Percentiles rank a stretch among this genome's conserved stretches.
Conservation (phyloP, 768 basidiomycete species). For the Termitomyces sp. region DNA sequence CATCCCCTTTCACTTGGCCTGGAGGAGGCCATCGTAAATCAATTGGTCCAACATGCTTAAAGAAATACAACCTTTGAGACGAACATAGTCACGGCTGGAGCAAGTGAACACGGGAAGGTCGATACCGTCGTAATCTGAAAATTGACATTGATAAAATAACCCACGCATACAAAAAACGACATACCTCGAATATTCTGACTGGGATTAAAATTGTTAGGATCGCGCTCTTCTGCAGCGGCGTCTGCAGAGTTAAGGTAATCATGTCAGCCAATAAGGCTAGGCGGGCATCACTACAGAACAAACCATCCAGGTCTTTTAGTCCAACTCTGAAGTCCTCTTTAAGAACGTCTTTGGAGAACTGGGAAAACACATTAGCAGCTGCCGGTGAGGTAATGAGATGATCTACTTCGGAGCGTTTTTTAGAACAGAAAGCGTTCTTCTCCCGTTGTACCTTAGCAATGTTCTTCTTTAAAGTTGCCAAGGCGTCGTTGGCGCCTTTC, state of each 20-base stretch:
- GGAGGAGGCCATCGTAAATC: neutral
- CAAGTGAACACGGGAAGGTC: slow-evolving; percentile 62
- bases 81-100: slow-evolving; percentile 58
- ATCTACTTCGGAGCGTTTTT: slow-evolving; percentile 51
- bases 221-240: slow-evolving; percentile 51
- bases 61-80: slow-evolving; percentile 40
- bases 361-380: neutral
- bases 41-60: neutral
- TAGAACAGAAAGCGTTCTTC: slow-evolving; percentile 61
- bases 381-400: neutral
- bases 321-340: slow-evolving; percentile 60
- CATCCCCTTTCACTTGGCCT: slow-evolving; percentile 62
- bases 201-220: slow-evolving; percentile 58
- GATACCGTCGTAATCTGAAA: slow-evolving; percentile 53
- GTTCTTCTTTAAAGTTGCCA: slow-evolving; percentile 38
- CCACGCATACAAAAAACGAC: neutral
- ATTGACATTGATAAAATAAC: neutral
- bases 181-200: slow-evolving; percentile 45
- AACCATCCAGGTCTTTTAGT: slow-evolving; percentile 58
- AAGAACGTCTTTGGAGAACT: slow-evolving; percentile 55
- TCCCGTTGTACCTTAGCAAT: slow-evolving; percentile 46
- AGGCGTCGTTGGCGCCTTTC: slow-evolving; percentile 29
- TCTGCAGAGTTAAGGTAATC: slow-evolving; percentile 27
- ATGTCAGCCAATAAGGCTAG: neutral
- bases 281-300: slow-evolving; percentile 1